These are phyloP conservation scores for Neohortaea acidophila DNA, from an alignment of 495 filamentous ascomycete species.

Conservation along the genomic window DNA sequence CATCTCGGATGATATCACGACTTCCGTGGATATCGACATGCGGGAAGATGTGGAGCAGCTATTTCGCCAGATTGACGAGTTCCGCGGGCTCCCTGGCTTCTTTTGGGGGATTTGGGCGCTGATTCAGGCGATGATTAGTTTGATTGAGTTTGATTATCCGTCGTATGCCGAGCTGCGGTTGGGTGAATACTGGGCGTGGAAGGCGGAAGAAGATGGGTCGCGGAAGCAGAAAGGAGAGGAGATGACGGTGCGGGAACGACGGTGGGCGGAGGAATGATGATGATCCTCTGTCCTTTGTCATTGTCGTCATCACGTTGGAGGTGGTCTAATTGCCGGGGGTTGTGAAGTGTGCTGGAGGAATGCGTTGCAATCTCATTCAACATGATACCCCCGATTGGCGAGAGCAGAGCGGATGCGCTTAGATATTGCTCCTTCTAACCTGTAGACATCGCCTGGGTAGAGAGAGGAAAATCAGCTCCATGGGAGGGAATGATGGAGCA, in stretches of 20 bases:
- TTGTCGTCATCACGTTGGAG: too few species aligned
- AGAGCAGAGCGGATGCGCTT: too few species aligned
- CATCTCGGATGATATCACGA: constrained; percentile 23
- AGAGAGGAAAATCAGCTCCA: too few species aligned
- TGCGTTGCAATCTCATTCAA: too few species aligned
- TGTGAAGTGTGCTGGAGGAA: too few species aligned
- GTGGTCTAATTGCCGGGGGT: too few species aligned
- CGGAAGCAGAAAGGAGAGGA: constrained; percentile 42
- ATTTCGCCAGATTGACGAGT: constrained; percentile 54
- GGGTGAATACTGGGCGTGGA: constrained; percentile 95
- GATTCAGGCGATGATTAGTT: constrained; percentile 86
- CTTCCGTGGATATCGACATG: constrained; percentile 39
- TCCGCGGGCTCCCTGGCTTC: constrained; percentile 79
- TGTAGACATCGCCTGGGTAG: too few species aligned
- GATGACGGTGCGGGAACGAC: constrained; percentile 58
- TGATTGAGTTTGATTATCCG: constrained; percentile 96
- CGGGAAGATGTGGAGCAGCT: constrained; percentile 20
- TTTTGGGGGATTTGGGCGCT: constrained; percentile 92
- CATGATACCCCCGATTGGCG: too few species aligned
- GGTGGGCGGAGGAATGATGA: constrained; percentile 56
- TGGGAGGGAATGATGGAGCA: too few species aligned
- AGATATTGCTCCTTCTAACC: too few species aligned
- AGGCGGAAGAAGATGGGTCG: constrained; percentile 49
- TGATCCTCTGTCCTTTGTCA: too few species aligned
- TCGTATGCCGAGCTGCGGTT: constrained; percentile 76